Base-by-base conservation (phyloP, 2,329 filamentous ascomycete species). In the Colletotrichum karsti region DNA sequence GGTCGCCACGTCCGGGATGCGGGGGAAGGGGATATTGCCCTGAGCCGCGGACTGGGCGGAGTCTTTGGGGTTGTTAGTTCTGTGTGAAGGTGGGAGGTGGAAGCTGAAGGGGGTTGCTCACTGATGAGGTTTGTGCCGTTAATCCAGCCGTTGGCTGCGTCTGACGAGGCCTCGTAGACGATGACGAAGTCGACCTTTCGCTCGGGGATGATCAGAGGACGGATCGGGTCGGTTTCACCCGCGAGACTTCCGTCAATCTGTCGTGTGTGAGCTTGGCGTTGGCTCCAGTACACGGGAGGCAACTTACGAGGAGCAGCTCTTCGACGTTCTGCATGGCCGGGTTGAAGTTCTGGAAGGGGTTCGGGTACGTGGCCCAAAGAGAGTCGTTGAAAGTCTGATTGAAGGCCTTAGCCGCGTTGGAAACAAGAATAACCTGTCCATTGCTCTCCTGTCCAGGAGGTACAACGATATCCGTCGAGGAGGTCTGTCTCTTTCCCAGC, bases 201-300 rank as follows among this genome's bases (percentile, higher is more conserved):
- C 1, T 72, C 72, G 1, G 76, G 76, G 12, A 76, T 70, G 15
- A 79, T 77, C 0, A 76, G 50, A 0, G 73, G 72, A 0, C 74
- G 74, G 0, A 79, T 68, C 0, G 76, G 76, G 5, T 78, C 74
- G 0, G 69, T 74, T 51, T 80, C 75, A 0, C 77, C 74, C 0
- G 72, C 65, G 22, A 79, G 72, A 55, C 76, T 76, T 1, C 77
- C 76, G 28, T 80, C 78, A 1, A 76, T 53, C 73, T 75, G 7
- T 3, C 10, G 3, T 12, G 7, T 57, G 42, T 3, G 65, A 60
- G 57, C 9, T 20, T 7, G n/a, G 18, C 41, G 22, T 8, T 10
- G 7, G 7, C 15, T 9, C 9, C 12, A 20, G 33, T 35, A 18
- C 15, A 15, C 9, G 8, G 15, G 22, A 20, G 8, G 0, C 1